phyloP scores from a whole-genome alignment of 306 rosid genomes.

The Hippophae tibetana region DNA sequence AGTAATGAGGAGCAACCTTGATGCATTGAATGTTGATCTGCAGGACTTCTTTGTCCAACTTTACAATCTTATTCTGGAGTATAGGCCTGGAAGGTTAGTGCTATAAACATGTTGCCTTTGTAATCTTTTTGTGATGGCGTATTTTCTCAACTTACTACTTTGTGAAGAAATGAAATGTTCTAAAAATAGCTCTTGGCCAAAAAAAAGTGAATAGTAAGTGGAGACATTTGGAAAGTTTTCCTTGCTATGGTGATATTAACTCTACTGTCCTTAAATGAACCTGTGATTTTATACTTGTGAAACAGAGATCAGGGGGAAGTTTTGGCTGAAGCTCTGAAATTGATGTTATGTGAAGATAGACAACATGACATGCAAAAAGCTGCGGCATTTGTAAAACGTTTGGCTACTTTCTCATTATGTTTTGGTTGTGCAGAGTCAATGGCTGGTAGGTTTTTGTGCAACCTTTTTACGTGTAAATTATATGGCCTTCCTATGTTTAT shows the following conservation, averaged over 20 bases:
- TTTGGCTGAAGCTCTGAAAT: constrained; percentile 84
- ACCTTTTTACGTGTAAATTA: too few relatives aligned
- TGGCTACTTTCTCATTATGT: constrained; percentile 61
- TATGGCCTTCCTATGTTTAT: too few relatives aligned
- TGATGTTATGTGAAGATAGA: constrained; percentile 90
- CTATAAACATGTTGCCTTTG: too few relatives aligned
- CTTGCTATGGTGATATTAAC: too few relatives aligned
- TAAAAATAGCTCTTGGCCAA: too few relatives aligned
- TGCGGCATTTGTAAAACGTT: constrained; percentile 88
- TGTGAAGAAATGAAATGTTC: too few relatives aligned
- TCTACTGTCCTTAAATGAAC: too few relatives aligned
- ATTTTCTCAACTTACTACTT: too few relatives aligned
- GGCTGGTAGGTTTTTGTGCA: constrained; percentile 53
- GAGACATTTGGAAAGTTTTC: too few relatives aligned
- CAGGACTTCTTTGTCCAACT: constrained; percentile 85
- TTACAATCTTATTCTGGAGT: constrained; percentile 80
- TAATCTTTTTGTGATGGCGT: too few relatives aligned
- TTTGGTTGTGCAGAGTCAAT: constrained; percentile 80
- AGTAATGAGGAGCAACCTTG: constrained; percentile 92
- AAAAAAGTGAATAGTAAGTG: too few relatives aligned
- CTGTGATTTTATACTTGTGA: too few relatives aligned
- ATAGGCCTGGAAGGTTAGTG: constrained; percentile 84
- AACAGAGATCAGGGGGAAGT: constrained; percentile 23
- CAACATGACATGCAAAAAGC: constrained; percentile 99
- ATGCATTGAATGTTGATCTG: constrained; percentile 86